Percentiles rank a stretch among this genome's conserved stretches.
phyloP scores from a whole-genome alignment of 2,329 filamentous ascomycete genomes.

The Ciborinia camelliae region DNA sequence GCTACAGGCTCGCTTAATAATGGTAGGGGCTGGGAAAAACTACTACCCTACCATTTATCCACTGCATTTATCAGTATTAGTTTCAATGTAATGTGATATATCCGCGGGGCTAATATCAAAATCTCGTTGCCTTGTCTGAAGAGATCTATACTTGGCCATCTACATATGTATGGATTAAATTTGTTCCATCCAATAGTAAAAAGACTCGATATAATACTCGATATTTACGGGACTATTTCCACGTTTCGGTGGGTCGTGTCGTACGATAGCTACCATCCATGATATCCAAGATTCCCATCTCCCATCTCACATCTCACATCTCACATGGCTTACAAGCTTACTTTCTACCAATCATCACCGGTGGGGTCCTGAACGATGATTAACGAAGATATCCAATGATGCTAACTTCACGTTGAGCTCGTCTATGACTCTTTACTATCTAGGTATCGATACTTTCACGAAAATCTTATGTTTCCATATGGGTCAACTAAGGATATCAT shows the following conservation, averaged over 20 bases:
- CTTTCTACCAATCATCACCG: conserved; percentile 14
- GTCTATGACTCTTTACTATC: too few relatives aligned
- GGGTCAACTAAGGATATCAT: background rate
- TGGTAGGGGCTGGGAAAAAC: background rate
- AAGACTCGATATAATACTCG: too few relatives aligned
- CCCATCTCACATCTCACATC: background rate
- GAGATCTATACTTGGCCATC: conserved; percentile 12
- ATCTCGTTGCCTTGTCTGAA: conserved; percentile 18
- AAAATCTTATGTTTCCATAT: background rate
- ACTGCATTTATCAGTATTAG: background rate
- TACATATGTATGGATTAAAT: conserved; percentile 2
- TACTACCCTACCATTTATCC: background rate
- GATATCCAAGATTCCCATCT: background rate
- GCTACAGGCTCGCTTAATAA: conserved; percentile 8
- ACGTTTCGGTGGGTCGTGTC: background rate
- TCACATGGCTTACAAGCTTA: conserved; percentile 6
- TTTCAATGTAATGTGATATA: conserved; percentile 6
- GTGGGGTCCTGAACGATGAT: background rate
- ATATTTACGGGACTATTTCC: background rate
- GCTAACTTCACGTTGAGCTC: background rate
- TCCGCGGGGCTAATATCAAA: conserved; percentile 9
- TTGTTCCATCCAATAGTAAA: background rate
- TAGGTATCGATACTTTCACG: background rate
- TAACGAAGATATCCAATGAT: background rate
- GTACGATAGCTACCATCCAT: background rate